Evolutionary conservation across 2,329 filamentous ascomycete species (phyloP).

Genomic region (Cryphonectria carpinicola): DNA sequence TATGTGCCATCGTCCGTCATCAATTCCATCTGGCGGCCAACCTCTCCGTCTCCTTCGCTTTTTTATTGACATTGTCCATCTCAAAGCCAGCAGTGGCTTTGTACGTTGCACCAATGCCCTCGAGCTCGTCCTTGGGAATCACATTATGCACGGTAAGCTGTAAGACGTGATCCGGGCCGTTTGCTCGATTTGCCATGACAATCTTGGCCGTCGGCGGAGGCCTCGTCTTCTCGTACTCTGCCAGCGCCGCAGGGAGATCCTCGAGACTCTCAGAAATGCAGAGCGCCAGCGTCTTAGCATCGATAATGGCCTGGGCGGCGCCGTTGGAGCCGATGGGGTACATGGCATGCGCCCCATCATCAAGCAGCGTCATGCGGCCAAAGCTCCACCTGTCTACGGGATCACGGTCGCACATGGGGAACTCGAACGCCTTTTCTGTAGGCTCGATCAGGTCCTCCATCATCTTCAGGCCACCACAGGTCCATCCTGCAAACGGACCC

Average conservation of each 20-base stretch:
- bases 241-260: constrained; percentile 40
- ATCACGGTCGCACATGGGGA: constrained; percentile 49
- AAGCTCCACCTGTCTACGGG: constrained; percentile 45
- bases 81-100: constrained; percentile 51
- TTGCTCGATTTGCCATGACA: constrained; percentile 50
- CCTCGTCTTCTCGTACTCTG: constrained; percentile 43
- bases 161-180: constrained; percentile 50
- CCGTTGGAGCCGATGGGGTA: constrained; percentile 50
- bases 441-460: constrained; percentile 44
- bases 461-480: constrained; percentile 47
- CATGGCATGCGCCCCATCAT: constrained; percentile 46
- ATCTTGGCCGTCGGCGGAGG: constrained; percentile 49
- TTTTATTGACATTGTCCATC: constrained; percentile 47
- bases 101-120: constrained; percentile 41
- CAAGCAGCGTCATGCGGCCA: constrained; percentile 43
- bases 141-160: constrained; percentile 48
- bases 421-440: constrained; percentile 49
- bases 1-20: background rate
- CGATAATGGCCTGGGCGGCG: constrained; percentile 49
- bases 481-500: constrained; percentile 45
- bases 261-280: constrained; percentile 36
- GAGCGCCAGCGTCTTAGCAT: constrained; percentile 44
- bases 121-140: constrained; percentile 44
- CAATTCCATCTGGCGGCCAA: constrained; percentile 25
- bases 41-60: constrained; percentile 42